Evolutionary conservation across 176 grass and related monocot genomes (phyloP).

Genomic region (Oryza glumipatula): DNA sequence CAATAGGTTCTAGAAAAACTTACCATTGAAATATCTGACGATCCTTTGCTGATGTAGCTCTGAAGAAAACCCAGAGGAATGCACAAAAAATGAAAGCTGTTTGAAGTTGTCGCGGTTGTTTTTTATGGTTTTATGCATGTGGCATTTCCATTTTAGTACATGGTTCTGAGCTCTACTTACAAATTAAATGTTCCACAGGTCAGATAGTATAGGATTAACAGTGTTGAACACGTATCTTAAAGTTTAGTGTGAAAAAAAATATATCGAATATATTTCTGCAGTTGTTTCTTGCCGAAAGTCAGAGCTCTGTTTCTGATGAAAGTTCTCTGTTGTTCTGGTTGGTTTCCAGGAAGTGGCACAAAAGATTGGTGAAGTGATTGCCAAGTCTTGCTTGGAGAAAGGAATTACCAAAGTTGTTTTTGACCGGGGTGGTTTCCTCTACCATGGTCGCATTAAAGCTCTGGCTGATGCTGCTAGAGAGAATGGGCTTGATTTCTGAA

Average conservation of each 20-base stretch:
- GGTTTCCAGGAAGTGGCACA: slow-evolving; percentile 78
- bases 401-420: slow-evolving; percentile 92
- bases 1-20: background rate
- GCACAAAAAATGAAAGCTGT: background rate
- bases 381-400: slow-evolving; percentile 94
- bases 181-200: slow-evolving; percentile 9
- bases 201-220: background rate
- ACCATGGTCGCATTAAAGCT: slow-evolving; percentile 87
- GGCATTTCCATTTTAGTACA: background rate
- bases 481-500: slow-evolving; percentile 82
- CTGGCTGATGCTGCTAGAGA: slow-evolving; percentile 86
- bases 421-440: slow-evolving; percentile 89
- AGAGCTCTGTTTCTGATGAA: slow-evolving; percentile 16
- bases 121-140: background rate
- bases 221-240: background rate
- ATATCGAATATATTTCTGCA: background rate
- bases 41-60: background rate
- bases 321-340: slow-evolving; percentile 18
- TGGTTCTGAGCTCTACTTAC: background rate
- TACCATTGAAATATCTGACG: background rate
- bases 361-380: slow-evolving; percentile 87
- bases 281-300: background rate
- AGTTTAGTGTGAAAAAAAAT: background rate
- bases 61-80: background rate
- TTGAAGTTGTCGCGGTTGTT: background rate